phyloP scores from a whole-genome alignment of 495 filamentous ascomycete species.

The Penicillium goetzii region DNA sequence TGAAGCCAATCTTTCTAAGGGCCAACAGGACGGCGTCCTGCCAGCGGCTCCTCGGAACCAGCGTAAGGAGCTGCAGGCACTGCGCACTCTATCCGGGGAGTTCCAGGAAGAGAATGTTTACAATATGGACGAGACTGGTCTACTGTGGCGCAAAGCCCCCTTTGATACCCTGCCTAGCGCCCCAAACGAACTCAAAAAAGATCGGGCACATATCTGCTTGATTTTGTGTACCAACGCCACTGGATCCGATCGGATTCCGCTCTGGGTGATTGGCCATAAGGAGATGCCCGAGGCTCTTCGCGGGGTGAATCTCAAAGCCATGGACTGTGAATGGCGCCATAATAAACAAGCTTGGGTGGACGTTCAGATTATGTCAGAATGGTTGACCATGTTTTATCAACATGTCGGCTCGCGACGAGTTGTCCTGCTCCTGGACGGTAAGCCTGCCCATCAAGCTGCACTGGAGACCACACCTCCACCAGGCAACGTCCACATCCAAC shows the following conservation, averaged over 20 bases:
- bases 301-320: conserved; percentile 15
- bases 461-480: conserved; percentile 23
- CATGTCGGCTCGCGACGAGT: conserved; percentile 27
- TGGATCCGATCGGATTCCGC: conserved; percentile 26
- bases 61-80: conserved; percentile 16
- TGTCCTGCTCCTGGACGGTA: conserved; percentile 34
- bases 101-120: conserved; percentile 30
- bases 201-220: conserved; percentile 26
- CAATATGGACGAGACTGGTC: conserved; percentile 33
- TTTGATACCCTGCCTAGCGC: conserved; percentile 12
- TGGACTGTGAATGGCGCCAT: conserved; percentile 23
- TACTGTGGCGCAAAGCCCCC: conserved; percentile 31
- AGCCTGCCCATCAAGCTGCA: conserved; percentile 23
- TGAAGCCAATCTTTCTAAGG: conserved; percentile 7
- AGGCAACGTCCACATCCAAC: conserved; percentile 28
- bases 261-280: conserved; percentile 32
- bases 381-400: conserved; percentile 30
- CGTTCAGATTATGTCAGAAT: conserved; percentile 28
- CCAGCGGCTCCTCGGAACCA: not conserved
- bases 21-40: not conserved
- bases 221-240: conserved; percentile 27
- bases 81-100: conserved; percentile 22
- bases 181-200: conserved; percentile 14
- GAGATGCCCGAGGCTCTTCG: conserved; percentile 23
- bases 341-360: conserved; percentile 32